Evolutionary conservation across 768 basidiomycete species (phyloP), one percentile per base, ranked within the genome.

Genomic region (Tricholoma bakamatsutake): DNA sequence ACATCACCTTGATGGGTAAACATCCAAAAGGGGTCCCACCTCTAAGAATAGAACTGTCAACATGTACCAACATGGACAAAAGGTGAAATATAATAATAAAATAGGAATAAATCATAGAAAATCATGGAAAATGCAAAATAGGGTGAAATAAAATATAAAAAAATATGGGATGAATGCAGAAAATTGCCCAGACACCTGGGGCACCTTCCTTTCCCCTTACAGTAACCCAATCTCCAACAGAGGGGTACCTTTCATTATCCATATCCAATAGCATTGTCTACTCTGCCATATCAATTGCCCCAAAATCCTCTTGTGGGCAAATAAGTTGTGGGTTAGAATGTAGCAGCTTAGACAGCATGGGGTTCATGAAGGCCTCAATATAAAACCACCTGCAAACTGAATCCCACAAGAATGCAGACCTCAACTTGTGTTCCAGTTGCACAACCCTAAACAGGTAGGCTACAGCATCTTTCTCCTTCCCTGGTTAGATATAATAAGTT

Each of bases 161-260:
- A n/a, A n/a, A n/a, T n/a, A n/a, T n/a, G n/a, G n/a, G n/a, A n/a
- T n/a, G n/a, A n/a, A n/a, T n/a, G n/a, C n/a, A n/a, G n/a, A n/a
- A n/a, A n/a, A n/a, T n/a, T n/a, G n/a, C n/a, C n/a, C n/a, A n/a
- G n/a, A n/a, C n/a, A n/a, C n/a, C n/a, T n/a, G n/a, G n/a, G n/a
- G n/a, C n/a, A n/a, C n/a, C n/a, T n/a, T n/a, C n/a, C n/a, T n/a
- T n/a, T n/a, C n/a, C n/a, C n/a, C n/a, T n/a, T n/a, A n/a, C n/a
- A n/a, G n/a, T n/a, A 39, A 53, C 52, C 52, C 52, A 53, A 43
- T 27, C 35, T 43, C 52, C 52, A 53, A 39, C 21, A 42, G 21
- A 42, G n/a, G 39, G 37, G 52, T 30, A 18, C 21, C 24, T 53
- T 34, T 34, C 37, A 31, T 53, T 4, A 5, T 39, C n/a, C 37